Evolutionary conservation across 257 asterid species (phyloP), one percentile per base, ranked within the genome.

Genomic region (Haberlea rhodopensis): DNA sequence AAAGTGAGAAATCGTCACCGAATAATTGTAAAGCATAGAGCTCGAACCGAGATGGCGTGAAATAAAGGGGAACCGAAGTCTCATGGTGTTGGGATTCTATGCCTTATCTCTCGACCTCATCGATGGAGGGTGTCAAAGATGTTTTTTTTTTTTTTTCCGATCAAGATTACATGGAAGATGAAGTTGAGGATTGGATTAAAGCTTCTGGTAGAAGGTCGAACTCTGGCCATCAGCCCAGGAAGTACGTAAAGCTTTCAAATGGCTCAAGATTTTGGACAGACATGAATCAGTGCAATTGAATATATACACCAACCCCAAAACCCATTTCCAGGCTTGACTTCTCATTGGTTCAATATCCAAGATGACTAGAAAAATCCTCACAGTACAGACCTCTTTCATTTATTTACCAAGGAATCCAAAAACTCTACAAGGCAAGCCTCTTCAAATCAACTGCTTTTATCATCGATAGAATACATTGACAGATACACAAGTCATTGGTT

Each of bases 211-310:
- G 60, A 67, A 79, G 76, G 78, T 78, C 84, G 73, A 78, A 78
- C 69, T 68, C 87, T 73, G 76, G 70, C 63, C 69, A 67, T 64
- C 85, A 77, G 67, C 73, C 83, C 32, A 71, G 70, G 29, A 85
- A 82, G 76, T 79, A 80, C 71, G 71, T 72, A 65, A 89, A 80
- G 83, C 80, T 80, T 69, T 64, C 71, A 61, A 81, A 71, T 69
- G 74, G 80, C 51, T 69, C 77, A 73, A 70, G 74, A 43, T 57
- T 76, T 51, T 49, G 80, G 79, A 76, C 78, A 62, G 78, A 73
- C 79, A 84, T 45, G 88, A 84, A 71, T 92, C 99, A 45, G 87
- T 74, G 96, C 99, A 53, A 75, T 89, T 68, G 95, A 90, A 52
- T 73, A 94, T 86, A 64, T 94, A 94, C 21, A 69, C 19, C 72